Conservation (phyloP, 805 yeast species). For the Metschnikowia picachoensis region DNA sequence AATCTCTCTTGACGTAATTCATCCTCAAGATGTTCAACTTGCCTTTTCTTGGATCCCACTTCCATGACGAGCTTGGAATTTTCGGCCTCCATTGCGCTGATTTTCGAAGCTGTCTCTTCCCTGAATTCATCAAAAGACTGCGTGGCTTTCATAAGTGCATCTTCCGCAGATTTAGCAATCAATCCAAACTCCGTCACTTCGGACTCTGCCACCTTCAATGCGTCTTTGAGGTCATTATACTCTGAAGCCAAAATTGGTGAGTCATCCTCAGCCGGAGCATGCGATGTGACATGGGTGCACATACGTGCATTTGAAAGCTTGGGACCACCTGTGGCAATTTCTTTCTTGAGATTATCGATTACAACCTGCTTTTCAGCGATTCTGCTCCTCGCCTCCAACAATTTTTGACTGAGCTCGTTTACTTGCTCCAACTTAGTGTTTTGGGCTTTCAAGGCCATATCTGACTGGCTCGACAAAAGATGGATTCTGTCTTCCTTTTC, state of each 20-base stretch:
- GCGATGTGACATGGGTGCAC: neutral
- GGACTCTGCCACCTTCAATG: conserved; percentile 54
- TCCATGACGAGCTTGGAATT: conserved; percentile 22
- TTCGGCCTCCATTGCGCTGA: conserved; percentile 21
- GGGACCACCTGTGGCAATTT: neutral
- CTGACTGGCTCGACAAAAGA: conserved; percentile 54
- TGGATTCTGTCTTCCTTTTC: conserved; percentile 52
- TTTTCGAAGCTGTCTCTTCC: conserved; percentile 22
- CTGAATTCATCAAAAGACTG: conserved; percentile 46
- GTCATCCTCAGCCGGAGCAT: neutral
- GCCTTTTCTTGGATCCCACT: conserved; percentile 13
- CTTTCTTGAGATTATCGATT: conserved; percentile 33
- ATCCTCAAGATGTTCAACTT: conserved; percentile 4
- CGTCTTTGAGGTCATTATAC: conserved; percentile 47
- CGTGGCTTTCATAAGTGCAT: conserved; percentile 53
- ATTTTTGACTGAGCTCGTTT: conserved; percentile 47
- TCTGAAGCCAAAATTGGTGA: conserved; percentile 22
- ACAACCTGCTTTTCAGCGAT: conserved; percentile 38
- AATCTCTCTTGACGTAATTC: conserved; percentile 5
- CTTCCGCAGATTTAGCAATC: conserved; percentile 66
- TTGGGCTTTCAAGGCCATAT: conserved; percentile 48
- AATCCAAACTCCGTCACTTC: conserved; percentile 57
- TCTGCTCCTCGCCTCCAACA: conserved; percentile 39
- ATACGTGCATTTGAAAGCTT: neutral
- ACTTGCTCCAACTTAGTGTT: conserved; percentile 55